Evolutionary conservation across 495 filamentous ascomycete genomes (phyloP).

Genomic region (Talaromyces stipitatus): DNA sequence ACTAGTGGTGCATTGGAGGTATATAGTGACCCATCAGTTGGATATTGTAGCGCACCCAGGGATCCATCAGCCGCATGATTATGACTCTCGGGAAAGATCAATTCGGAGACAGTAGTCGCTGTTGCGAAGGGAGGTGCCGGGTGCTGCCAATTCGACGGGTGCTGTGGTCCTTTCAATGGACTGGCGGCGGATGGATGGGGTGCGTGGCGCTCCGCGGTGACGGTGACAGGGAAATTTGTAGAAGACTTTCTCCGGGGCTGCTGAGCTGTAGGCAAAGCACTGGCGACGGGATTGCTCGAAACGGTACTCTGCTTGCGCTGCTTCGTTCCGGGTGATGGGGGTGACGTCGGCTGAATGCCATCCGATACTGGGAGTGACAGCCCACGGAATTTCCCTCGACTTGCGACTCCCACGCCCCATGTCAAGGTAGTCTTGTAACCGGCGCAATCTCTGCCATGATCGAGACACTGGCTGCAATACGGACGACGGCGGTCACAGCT

Average conservation of each 20-base stretch:
- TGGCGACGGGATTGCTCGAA: not conserved
- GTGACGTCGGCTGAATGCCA: not conserved
- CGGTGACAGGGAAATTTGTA: not conserved
- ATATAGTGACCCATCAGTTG: not conserved
- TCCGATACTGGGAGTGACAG: slow-evolving; percentile 71
- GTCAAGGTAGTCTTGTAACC: slow-evolving; percentile 97
- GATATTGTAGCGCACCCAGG: not conserved
- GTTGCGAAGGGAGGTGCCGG: not conserved
- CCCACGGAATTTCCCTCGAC: slow-evolving; percentile 88
- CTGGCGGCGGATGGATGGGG: not conserved
- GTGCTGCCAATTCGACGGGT: not conserved
- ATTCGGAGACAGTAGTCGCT: not conserved
- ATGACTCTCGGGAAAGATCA: not conserved
- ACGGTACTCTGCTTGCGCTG: slow-evolving; percentile 5
- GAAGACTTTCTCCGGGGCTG: not conserved
- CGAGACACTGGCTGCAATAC: slow-evolving; percentile 92
- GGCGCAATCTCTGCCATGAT: slow-evolving; percentile 85
- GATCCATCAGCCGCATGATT: not conserved
- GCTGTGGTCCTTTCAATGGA: not conserved
- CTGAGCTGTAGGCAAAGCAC: not conserved
- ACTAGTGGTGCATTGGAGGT: not conserved
- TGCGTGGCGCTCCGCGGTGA: not conserved
- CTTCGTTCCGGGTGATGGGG: not conserved
- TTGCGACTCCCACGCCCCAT: slow-evolving; percentile 96
- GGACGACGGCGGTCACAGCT: slow-evolving; percentile 90